phyloP scores from a whole-genome alignment of 768 basidiomycete genomes.

The Pulveroboletus sp. region DNA sequence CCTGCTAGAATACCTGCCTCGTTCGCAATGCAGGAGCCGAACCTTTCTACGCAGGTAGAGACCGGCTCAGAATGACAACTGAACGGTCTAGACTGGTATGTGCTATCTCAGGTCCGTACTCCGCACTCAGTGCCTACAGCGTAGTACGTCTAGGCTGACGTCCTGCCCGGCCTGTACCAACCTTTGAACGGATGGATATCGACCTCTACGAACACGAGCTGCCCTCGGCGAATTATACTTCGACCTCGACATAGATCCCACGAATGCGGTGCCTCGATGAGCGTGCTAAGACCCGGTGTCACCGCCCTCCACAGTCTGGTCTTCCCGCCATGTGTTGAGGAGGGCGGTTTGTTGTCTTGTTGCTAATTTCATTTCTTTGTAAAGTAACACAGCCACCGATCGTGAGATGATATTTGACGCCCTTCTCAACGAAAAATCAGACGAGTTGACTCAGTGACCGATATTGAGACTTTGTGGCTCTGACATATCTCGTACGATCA shows the following conservation, averaged over 20 bases:
- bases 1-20: slow-evolving; percentile 77
- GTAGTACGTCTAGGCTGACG: neutral
- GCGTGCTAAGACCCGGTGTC: neutral
- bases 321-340: neutral
- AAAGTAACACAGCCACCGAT: slow-evolving; percentile 26
- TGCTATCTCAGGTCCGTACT: slow-evolving; percentile 7
- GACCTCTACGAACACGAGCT: slow-evolving; percentile 43
- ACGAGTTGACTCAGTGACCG: neutral
- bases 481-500: slow-evolving; percentile 1
- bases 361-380: neutral
- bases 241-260: slow-evolving; percentile 42
- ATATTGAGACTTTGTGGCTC: neutral
- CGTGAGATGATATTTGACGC: slow-evolving; percentile 22
- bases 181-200: slow-evolving; percentile 68
- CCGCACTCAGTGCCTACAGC: neutral
- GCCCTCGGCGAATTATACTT: slow-evolving; percentile 58
- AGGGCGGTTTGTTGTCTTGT: too few relatives aligned
- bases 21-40: slow-evolving; percentile 67
- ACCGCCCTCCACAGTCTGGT: neutral
- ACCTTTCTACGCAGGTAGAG: too few relatives aligned
- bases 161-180: slow-evolving; percentile 53
- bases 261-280: neutral
- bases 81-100: slow-evolving; percentile 84
- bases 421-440: slow-evolving; percentile 6
- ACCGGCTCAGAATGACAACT: too few relatives aligned